Conservation (phyloP, 2,329 filamentous ascomycete species). For the Phyllosticta citriasiana region DNA sequence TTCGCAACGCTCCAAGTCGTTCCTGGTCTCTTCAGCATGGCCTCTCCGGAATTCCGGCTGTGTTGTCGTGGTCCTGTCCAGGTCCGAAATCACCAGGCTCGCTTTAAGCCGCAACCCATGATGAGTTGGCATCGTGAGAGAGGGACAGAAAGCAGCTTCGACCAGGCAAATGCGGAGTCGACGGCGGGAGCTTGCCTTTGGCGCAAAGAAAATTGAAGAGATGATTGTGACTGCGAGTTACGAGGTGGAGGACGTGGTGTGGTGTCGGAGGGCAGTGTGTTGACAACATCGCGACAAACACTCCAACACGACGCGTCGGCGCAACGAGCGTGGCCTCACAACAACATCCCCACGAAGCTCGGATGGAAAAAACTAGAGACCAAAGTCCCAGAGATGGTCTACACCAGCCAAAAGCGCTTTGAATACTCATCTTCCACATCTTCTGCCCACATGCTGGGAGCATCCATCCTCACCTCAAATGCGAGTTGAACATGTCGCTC, state of each 20-base stretch:
- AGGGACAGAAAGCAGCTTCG: not conserved
- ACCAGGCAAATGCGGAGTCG: not conserved
- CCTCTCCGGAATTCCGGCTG: constrained; percentile 17
- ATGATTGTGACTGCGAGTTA: not conserved
- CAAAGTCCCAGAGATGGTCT: too few species aligned
- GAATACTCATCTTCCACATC: too few species aligned
- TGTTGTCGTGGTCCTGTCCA: constrained; percentile 20
- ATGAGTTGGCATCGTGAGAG: constrained; percentile 23
- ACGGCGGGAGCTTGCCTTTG: not conserved
- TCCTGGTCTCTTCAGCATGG: constrained; percentile 10
- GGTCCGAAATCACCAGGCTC: constrained; percentile 17
- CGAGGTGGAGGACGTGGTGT: not conserved
- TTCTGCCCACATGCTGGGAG: too few species aligned
- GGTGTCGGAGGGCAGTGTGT: not conserved
- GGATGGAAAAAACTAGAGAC: too few species aligned
- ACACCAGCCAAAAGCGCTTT: too few species aligned
- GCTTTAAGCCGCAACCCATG: constrained; percentile 19
- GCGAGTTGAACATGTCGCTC: too few species aligned
- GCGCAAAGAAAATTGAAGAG: too few species aligned
- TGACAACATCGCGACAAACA: too few species aligned
- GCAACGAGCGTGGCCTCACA: too few species aligned
- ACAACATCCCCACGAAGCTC: too few species aligned
- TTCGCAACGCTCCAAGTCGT: constrained; percentile 10
- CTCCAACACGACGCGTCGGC: too few species aligned
- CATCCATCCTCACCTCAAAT: too few species aligned